These are phyloP conservation scores for Solanum verrucosum DNA, from an alignment of 257 asterid species.

Conservation along the genomic window DNA sequence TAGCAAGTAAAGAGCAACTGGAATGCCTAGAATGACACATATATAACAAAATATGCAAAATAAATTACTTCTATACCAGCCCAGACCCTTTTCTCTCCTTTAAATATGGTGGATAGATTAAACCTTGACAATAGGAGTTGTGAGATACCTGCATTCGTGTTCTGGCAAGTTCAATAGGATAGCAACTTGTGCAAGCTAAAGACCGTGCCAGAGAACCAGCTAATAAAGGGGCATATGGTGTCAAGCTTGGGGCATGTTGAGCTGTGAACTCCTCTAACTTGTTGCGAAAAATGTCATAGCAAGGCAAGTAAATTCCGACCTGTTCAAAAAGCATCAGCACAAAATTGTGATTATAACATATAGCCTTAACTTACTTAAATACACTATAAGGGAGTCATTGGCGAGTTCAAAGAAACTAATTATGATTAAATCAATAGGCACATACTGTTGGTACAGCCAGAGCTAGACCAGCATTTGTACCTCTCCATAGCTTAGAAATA, in stretches of 20 bases:
- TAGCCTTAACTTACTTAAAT: not conserved
- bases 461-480: conserved; percentile 90
- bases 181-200: conserved; percentile 85
- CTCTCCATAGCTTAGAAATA: conserved; percentile 87
- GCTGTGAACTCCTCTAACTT: conserved; percentile 54
- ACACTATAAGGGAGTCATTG: not conserved
- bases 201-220: conserved; percentile 94
- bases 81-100: not conserved
- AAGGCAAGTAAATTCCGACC: conserved; percentile 93
- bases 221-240: conserved; percentile 58
- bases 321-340: conserved; percentile 17
- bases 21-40: not conserved
- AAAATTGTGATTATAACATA: not conserved
- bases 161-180: conserved; percentile 94
- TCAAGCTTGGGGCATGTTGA: conserved; percentile 45
- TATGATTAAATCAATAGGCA: not conserved
- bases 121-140: not conserved
- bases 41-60: not conserved
- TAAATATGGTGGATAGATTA: not conserved
- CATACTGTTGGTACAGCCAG: conserved; percentile 91
- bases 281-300: conserved; percentile 73
- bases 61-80: not conserved
- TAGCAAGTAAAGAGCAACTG: not conserved
- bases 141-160: conserved; percentile 89
- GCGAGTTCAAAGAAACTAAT: not conserved